These are phyloP conservation scores for Panicum hallii DNA, from an alignment of 202 grass and related monocot species.

Conservation along the genomic window DNA sequence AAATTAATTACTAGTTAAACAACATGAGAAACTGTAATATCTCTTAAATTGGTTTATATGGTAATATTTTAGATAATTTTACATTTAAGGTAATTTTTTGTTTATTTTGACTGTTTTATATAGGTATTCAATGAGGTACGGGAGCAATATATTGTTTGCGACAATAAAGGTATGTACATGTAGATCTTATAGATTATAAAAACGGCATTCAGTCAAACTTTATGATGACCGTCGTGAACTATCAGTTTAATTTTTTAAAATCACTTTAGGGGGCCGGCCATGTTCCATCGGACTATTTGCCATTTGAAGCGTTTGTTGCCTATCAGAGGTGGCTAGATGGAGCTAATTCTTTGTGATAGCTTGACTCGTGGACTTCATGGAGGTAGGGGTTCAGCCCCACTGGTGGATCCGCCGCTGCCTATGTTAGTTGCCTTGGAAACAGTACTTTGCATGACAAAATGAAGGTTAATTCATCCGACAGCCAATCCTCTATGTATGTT, in stretches of 20 bases:
- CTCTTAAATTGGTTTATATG: not conserved
- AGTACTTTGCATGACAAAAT: too few relatives aligned
- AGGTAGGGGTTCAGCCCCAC: too few relatives aligned
- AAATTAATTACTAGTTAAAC: not conserved
- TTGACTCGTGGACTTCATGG: not conserved
- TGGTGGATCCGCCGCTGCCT: too few relatives aligned
- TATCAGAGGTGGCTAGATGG: constrained; percentile 65
- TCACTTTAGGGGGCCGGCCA: constrained; percentile 59
- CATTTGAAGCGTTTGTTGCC: constrained; percentile 61
- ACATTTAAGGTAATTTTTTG: not conserved
- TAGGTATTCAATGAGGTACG: constrained; percentile 63
- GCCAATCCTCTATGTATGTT: not conserved
- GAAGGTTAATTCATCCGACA: not conserved
- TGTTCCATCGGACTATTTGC: constrained; percentile 67
- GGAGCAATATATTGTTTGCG: constrained; percentile 66
- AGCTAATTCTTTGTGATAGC: constrained; percentile 41
- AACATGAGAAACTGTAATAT: not conserved
- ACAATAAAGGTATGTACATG: constrained; percentile 60
- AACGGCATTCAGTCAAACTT: not conserved
- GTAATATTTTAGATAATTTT: not conserved
- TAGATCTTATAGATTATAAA: not conserved
- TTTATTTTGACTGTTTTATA: not conserved
- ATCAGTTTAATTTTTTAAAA: constrained; percentile 1
- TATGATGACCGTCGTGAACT: not conserved
- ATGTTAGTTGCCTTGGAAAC: too few relatives aligned